Evolutionary conservation across 2,329 filamentous ascomycete species (phyloP), one percentile per base, ranked within the genome.

Genomic region (Knoxdaviesia proteae): DNA sequence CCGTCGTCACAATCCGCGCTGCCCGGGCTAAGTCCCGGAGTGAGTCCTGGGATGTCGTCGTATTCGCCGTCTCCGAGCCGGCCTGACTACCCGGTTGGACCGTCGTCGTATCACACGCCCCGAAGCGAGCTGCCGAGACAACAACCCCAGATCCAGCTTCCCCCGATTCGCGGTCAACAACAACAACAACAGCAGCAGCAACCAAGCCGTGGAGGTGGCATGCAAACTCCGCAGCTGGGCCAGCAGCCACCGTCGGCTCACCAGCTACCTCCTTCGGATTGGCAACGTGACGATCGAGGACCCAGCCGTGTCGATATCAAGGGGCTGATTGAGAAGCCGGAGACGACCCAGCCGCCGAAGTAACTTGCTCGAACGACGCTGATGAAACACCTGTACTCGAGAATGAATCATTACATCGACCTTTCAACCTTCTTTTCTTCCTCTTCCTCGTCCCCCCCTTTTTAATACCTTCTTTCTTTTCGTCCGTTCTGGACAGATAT

Each of bases 301-400:
- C 57, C 62, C 11, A 56, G 62, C 35, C 65, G 74, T 10, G 67
- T 77, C 40, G 71, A 74, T 50, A 77, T 78, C 47, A 69, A 66
- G 7, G 73, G 72, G 2, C 61, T 74, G 51, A 71, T 80, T 51
- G 74, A 74, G 49, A 71, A 64, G 55, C 65, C 68, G 30, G 67
- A 67, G 49, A 61, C 48, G 35, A 54, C 49, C 40, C 54, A 48
- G 47, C 51, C 49, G 40, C 46, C 50, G 32, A 49, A 52, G 47
- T 58, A 50, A 48, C 35, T 49, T n/a, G 42, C 45, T 35, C 39
- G 37, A 33, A 11, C 39, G 39, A 40, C 31, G 8, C 8, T 8
- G 34, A 37, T 20, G 20, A 20, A 20, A 20, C 20, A 20, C 2
- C 3, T 20, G 20, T 31, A 42, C 29, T 20, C 20, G 29, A 29